Evolutionary conservation across 1,139 yeast genomes (phyloP).

Genomic region (Scheffersomyces illinoinensis): DNA sequence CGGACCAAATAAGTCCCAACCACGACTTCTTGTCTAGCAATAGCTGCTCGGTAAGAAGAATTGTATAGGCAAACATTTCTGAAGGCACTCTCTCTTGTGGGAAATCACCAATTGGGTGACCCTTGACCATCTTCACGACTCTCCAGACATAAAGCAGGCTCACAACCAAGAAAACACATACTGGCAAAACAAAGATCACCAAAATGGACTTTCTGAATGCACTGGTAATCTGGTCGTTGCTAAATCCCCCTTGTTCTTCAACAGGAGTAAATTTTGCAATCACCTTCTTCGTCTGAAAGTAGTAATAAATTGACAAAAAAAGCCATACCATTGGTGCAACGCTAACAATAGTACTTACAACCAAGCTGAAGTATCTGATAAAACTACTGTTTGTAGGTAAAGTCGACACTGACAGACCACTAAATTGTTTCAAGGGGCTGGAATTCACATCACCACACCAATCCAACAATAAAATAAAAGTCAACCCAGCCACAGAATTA

Average conservation of each 20-base stretch:
- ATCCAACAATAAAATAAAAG: not conserved
- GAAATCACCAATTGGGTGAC: not conserved
- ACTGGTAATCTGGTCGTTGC: slow-evolving; percentile 20
- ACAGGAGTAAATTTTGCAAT: slow-evolving; percentile 35
- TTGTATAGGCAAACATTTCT: not conserved
- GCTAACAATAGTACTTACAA: not conserved
- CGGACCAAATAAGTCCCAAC: slow-evolving; percentile 13
- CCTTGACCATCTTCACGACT: slow-evolving; percentile 1
- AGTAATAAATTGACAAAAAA: slow-evolving; percentile 14
- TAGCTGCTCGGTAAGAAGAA: not conserved
- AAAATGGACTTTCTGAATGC: slow-evolving; percentile 32
- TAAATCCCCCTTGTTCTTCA: slow-evolving; percentile 18
- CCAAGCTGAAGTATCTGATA: not conserved
- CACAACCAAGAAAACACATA: slow-evolving; percentile 14
- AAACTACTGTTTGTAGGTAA: not conserved
- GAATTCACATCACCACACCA: not conserved
- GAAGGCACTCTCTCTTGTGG: not conserved
- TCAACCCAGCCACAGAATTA: slow-evolving; percentile 7
- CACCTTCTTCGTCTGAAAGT: slow-evolving; percentile 29
- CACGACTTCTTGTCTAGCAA: not conserved
- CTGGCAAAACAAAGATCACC: slow-evolving; percentile 32
- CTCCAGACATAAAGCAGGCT: slow-evolving; percentile 2
- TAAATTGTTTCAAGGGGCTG: not conserved
- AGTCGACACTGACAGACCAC: not conserved
- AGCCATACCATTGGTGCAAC: not conserved